Evolutionary conservation across 176 grass and related monocot genomes (phyloP).

Genomic region (Carex kokanica): DNA sequence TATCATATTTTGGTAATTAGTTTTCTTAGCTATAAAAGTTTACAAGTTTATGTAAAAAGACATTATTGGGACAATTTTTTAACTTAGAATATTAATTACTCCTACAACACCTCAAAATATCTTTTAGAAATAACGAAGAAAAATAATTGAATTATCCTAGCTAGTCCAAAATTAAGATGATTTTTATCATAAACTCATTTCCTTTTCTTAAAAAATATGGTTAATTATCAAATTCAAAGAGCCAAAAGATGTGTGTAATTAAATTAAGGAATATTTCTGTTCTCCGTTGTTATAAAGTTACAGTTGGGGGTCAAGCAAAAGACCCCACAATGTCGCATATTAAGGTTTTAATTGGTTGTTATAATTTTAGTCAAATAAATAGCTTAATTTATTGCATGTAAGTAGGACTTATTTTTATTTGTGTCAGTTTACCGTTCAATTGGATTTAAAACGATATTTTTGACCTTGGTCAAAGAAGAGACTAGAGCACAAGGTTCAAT

Average conservation of each 20-base stretch:
- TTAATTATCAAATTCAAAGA: no score
- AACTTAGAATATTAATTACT: background rate
- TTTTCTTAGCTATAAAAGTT: background rate
- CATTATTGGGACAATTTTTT: background rate
- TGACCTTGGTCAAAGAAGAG: background rate
- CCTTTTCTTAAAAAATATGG: no score
- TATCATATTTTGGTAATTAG: background rate
- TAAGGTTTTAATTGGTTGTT: slow-evolving; percentile 1
- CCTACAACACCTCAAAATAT: background rate
- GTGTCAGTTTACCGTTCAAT: background rate
- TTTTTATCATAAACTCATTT: no score
- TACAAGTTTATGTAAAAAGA: background rate
- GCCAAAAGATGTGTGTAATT: background rate
- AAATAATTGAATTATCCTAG: background rate
- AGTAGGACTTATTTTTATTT: background rate
- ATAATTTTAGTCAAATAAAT: background rate
- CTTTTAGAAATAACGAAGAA: background rate
- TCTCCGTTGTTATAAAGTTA: background rate
- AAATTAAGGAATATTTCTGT: background rate
- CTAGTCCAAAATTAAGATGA: no score
- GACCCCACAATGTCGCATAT: background rate
- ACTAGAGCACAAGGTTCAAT: background rate
- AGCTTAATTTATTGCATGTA: background rate
- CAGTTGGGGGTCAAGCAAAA: background rate
- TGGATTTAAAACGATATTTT: slow-evolving; percentile 5